These are phyloP conservation scores for Sporopachydermia quercuum DNA, from an alignment of 805 yeast genomes.

Conservation along the genomic window DNA sequence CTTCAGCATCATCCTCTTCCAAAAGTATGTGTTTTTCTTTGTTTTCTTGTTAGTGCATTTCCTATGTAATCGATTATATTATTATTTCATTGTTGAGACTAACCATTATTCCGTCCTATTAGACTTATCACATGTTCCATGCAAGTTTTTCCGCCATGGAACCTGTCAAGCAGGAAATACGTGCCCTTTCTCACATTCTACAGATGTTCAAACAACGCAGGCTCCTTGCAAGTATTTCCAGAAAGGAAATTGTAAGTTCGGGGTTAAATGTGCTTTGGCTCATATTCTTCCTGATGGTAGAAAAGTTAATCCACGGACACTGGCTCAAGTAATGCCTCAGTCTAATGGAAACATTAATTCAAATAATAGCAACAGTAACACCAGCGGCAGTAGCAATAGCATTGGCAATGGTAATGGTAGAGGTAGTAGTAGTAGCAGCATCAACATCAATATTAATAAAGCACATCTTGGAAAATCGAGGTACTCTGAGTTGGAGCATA, in stretches of 20 bases:
- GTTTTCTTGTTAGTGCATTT: too few relatives aligned
- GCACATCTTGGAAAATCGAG: too few relatives aligned
- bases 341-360: background rate
- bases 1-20: too few relatives aligned
- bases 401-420: background rate
- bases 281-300: constrained; percentile 84
- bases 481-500: too few relatives aligned
- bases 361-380: background rate
- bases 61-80: too few relatives aligned
- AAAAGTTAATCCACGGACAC: constrained; percentile 42
- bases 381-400: constrained; percentile 2
- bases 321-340: constrained; percentile 22
- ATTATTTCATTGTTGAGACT: too few relatives aligned
- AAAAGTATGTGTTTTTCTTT: too few relatives aligned
- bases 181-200: constrained; percentile 81
- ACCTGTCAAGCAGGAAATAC: constrained; percentile 87
- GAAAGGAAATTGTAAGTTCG: constrained; percentile 95
- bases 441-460: constrained; percentile 1
- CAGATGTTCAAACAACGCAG: constrained; percentile 34
- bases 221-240: constrained; percentile 84
- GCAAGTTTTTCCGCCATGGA: constrained; percentile 86
- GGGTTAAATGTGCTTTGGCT: constrained; percentile 85
- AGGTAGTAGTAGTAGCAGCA: background rate
- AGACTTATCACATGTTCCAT: constrained; percentile 87
- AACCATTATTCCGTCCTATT: too few relatives aligned